Evolutionary conservation across 306 rosid species (phyloP).

Genomic region (Sechiopsis laciniata): DNA sequence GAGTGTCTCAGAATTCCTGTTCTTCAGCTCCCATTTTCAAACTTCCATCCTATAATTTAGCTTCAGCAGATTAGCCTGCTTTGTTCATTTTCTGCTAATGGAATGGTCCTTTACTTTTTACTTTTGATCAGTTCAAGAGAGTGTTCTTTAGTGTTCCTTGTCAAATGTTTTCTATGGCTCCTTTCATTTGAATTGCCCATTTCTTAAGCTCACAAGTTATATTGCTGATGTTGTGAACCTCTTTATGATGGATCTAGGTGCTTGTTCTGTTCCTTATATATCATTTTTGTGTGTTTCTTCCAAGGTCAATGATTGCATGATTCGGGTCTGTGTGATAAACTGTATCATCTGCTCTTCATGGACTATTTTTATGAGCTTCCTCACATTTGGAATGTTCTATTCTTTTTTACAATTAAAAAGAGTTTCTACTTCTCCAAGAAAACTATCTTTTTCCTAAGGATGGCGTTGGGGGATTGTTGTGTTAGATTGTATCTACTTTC

Average conservation of each 20-base stretch:
- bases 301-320: background rate
- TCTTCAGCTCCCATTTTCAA: background rate
- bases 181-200: background rate
- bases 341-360: background rate
- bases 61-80: background rate
- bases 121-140: background rate
- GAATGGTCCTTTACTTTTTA: background rate
- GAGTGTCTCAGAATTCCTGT: background rate
- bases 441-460: too few relatives aligned
- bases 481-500: background rate
- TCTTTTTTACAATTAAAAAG: too few relatives aligned
- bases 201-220: background rate
- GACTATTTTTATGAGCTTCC: too few relatives aligned
- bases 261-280: background rate
- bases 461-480: too few relatives aligned
- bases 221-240: background rate
- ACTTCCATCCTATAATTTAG: background rate
- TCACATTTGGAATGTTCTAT: too few relatives aligned
- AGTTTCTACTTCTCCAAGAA: too few relatives aligned
- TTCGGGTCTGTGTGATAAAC: background rate
- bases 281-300: background rate
- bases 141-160: background rate
- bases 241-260: background rate
- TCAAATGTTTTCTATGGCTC: background rate
- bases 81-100: background rate